These are phyloP conservation scores for Daldinia bambusicola DNA, from an alignment of 495 filamentous ascomycete genomes.

Conservation along the genomic window DNA sequence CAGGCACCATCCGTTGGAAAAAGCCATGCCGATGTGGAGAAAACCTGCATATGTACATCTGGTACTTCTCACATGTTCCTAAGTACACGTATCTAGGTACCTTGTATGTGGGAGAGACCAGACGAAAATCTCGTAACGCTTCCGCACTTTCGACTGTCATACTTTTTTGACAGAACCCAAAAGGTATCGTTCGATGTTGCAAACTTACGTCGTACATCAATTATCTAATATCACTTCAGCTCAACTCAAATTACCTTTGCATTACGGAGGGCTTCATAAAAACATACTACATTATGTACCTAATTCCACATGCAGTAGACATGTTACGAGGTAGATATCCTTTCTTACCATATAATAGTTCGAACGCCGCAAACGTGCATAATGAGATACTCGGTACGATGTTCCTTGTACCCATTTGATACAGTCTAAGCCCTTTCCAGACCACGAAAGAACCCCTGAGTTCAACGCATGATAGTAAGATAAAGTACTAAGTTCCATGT, in stretches of 20 bases:
- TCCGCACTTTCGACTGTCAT: too few relatives aligned
- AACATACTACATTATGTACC: too few relatives aligned
- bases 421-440: background rate
- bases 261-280: too few relatives aligned
- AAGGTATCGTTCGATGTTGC: too few relatives aligned
- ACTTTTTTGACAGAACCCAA: too few relatives aligned
- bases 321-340: background rate
- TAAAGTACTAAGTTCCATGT: background rate
- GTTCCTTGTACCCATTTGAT: background rate
- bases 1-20: constrained; percentile 32
- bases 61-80: background rate
- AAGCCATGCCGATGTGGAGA: constrained; percentile 27
- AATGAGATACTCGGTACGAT: background rate
- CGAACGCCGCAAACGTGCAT: background rate
- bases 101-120: too few relatives aligned
- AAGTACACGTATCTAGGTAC: constrained; percentile 10
- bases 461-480: constrained; percentile 18
- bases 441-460: constrained; percentile 37
- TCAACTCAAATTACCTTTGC: too few relatives aligned
- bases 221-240: too few relatives aligned
- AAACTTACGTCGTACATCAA: too few relatives aligned
- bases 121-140: constrained; percentile 7
- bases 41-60: background rate
- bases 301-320: too few relatives aligned
- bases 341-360: background rate